These are phyloP conservation scores for Mayamaea pseudoterrestris DNA, from an alignment of 108 stramenopile genomes.

Conservation along the genomic window DNA sequence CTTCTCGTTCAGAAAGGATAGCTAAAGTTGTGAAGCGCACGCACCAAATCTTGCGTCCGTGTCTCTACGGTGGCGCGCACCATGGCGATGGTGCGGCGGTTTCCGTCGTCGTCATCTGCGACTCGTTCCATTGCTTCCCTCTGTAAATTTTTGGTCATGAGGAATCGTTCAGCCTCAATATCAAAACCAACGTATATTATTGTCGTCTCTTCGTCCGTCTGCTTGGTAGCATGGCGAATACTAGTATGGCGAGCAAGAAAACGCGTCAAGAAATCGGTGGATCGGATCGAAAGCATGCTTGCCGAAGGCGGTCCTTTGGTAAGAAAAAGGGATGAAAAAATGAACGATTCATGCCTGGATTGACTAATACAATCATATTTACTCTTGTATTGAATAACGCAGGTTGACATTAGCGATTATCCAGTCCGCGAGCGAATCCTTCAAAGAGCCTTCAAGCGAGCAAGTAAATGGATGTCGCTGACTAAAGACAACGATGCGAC, in stretches of 20 bases:
- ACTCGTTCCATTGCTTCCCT: no score
- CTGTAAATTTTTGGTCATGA: no score
- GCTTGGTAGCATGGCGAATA: not conserved
- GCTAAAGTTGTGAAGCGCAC: no score
- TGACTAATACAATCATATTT: not conserved
- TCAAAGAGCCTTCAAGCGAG: constrained; percentile 3
- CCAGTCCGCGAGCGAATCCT: constrained; percentile 1
- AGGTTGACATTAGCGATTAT: constrained; percentile 2
- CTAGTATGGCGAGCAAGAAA: constrained; percentile 8
- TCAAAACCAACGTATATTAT: no score
- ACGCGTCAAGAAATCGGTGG: constrained; percentile 3
- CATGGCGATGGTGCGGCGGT: no score
- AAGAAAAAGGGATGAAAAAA: not conserved
- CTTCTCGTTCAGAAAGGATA: no score
- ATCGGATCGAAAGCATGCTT: constrained; percentile 5
- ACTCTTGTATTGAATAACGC: not conserved
- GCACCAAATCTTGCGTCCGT: no score
- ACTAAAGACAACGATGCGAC: not conserved
- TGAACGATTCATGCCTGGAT: not conserved
- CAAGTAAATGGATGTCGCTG: constrained; percentile 9
- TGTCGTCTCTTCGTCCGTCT: not conserved
- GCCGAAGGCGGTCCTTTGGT: constrained; percentile 2
- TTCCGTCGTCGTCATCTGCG: no score
- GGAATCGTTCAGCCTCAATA: no score
- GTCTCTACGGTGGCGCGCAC: no score